Base-by-base conservation (phyloP, 805 yeast genomes). In the Hanseniaspora valbyensis region DNA sequence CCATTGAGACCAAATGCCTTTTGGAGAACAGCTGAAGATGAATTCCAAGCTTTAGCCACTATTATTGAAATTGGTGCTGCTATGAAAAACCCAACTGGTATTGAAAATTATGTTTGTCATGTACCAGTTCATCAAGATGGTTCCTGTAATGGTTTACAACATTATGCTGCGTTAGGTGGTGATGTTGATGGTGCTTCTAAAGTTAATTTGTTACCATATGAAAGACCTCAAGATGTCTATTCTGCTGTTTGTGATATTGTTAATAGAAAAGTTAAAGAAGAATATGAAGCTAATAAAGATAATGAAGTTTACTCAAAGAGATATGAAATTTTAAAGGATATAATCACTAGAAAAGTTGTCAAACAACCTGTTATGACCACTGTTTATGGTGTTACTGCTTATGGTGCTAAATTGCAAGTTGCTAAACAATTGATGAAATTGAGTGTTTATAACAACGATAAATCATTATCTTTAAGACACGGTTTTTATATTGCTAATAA, bases 321-420 rank as follows among this genome's bases (percentile, higher is more conserved):
- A 9, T 32, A 33, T 18, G 44, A 39, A 25, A 26, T 29, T 4
- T 38, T 40, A 26, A 33, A 33, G 10, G 18, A 34, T 10, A 16
- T 40, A 13, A 76, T 90, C 52, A 75, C 81, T 18, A 76, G 98
- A 58, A 90, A 90, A 62, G 81, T 92, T 42, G 95, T 92, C 33
- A 90, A 90, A 62, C 98, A 90, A 64, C 87, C 98, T 0, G 97
- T 90, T 24, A 90, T 90, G 98, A 90, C 98, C 0, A 89, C 88
- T 60, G 98, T 90, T 33, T 90, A 90, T 62, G 98, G 98, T 59
- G 98, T 90, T 12, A 90, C 98, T 0, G 87, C 76, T 61, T 76
- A 86, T 54, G 98, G 98, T 16, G 98, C 97, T 0, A 77, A 86
- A 16, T 81, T 80, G 3, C 98, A 90, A 67, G 87, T 90, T 59